Percentiles rank a stretch among this genome's conserved stretches.
These are phyloP conservation scores for Diaporthe capsici DNA, from an alignment of 2,329 filamentous ascomycete genomes.

Conservation along the genomic window DNA sequence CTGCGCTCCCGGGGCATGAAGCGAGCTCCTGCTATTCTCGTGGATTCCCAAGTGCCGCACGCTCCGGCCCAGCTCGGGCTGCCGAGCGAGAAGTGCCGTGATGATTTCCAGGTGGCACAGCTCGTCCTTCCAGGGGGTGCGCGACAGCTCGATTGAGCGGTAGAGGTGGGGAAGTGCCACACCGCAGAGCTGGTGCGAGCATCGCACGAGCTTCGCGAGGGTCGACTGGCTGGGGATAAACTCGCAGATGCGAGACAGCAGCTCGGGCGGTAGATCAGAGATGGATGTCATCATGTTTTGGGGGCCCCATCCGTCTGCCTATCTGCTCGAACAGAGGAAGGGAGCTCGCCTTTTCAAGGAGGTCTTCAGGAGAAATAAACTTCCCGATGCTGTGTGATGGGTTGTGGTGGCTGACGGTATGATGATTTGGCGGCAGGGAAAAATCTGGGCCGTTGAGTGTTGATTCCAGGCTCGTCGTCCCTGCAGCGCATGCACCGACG, in stretches of 20 bases:
- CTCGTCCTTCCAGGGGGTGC: slow-evolving; percentile 15
- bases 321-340: background rate
- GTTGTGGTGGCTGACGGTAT: background rate
- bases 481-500: slow-evolving; percentile 4
- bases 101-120: slow-evolving; percentile 30
- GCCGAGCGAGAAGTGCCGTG: slow-evolving; percentile 19
- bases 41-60: slow-evolving; percentile 28
- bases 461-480: background rate
- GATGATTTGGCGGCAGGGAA: background rate
- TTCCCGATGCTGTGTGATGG: background rate
- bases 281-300: slow-evolving; percentile 18
- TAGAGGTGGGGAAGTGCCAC: slow-evolving; percentile 23
- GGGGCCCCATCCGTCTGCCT: background rate
- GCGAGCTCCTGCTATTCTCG: slow-evolving; percentile 10
- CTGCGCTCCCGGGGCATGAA: background rate
- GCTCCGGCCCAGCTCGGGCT: slow-evolving; percentile 28
- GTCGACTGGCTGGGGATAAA: slow-evolving; percentile 31
- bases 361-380: background rate
- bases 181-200: slow-evolving; percentile 28
- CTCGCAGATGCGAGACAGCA: slow-evolving; percentile 33
- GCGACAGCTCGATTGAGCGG: slow-evolving; percentile 30
- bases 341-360: no score
- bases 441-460: background rate
- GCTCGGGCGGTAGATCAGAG: slow-evolving; percentile 28
- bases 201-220: slow-evolving; percentile 26